Conservation (phyloP, 116 monocot genomes). For the Dioscorea cayenensis region DNA sequence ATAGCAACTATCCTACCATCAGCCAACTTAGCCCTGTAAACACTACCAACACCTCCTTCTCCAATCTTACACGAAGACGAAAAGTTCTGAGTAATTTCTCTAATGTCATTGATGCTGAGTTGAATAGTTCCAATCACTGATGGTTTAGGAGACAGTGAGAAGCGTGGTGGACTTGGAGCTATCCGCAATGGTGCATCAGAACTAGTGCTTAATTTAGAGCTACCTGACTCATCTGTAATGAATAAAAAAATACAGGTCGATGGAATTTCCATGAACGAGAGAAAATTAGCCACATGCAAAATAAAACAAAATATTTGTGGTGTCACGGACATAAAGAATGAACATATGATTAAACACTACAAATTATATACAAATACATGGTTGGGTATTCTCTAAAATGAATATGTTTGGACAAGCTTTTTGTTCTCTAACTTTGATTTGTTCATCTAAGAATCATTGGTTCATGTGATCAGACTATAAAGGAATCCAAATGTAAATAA, state of each 20-base stretch:
- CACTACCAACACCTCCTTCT: slow-evolving; percentile 82
- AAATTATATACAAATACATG: too few species aligned
- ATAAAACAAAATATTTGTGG: too few species aligned
- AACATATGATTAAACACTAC: too few species aligned
- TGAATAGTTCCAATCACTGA: slow-evolving; percentile 54
- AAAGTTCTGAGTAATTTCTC: slow-evolving; percentile 81
- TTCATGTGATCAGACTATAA: too few species aligned
- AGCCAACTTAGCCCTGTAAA: slow-evolving; percentile 70
- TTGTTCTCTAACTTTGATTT: too few species aligned
- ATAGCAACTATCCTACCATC: slow-evolving; percentile 73
- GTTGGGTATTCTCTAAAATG: too few species aligned
- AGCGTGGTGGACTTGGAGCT: slow-evolving; percentile 68
- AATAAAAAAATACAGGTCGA: neutral
- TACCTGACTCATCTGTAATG: slow-evolving; percentile 30
- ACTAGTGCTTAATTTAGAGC: slow-evolving; percentile 5
- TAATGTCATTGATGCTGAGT: slow-evolving; percentile 52
- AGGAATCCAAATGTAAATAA: too few species aligned
- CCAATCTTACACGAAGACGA: slow-evolving; percentile 65
- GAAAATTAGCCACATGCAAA: neutral
- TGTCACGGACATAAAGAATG: too few species aligned
- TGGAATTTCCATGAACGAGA: neutral
- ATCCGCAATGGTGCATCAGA: slow-evolving; percentile 28
- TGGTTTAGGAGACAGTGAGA: slow-evolving; percentile 51
- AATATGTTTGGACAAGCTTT: too few species aligned
- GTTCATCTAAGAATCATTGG: too few species aligned